Percentiles rank a stretch among this genome's conserved stretches.
Evolutionary conservation across 257 asterid species (phyloP).

Genomic region (Petunia axillaris): DNA sequence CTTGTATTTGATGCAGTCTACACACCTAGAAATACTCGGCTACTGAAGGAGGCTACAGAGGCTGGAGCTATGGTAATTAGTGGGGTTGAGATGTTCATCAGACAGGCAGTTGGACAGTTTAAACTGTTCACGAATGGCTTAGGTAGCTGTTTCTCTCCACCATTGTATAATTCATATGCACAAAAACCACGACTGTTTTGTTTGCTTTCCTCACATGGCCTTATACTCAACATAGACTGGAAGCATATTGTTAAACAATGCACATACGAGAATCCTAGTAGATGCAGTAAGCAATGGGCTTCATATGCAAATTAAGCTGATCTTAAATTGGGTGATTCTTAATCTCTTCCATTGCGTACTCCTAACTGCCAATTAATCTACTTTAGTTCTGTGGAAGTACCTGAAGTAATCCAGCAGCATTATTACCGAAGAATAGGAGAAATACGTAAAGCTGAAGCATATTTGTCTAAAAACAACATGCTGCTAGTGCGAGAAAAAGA

Average conservation of each 20-base stretch:
- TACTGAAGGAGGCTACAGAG: slow-evolving; percentile 67
- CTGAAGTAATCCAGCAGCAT: neutral
- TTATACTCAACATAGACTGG: neutral
- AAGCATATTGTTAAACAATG: neutral
- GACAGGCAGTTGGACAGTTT: slow-evolving; percentile 70
- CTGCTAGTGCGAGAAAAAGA: neutral
- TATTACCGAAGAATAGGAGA: neutral
- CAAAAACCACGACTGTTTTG: neutral
- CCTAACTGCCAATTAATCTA: neutral
- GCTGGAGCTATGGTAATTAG: slow-evolving; percentile 67
- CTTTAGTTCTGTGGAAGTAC: neutral
- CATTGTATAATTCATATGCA: neutral
- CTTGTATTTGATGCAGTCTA: slow-evolving; percentile 75
- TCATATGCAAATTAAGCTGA: neutral
- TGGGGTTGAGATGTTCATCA: slow-evolving; percentile 77
- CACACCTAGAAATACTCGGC: slow-evolving; percentile 67
- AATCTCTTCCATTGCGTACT: neutral
- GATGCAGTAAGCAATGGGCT: neutral
- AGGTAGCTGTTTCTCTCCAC: slow-evolving; percentile 44
- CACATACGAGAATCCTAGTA: neutral
- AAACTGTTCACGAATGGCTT: slow-evolving; percentile 67
- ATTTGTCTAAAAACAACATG: neutral
- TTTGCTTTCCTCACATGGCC: neutral
- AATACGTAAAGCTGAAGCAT: neutral
- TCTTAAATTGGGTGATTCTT: neutral